Conservation (phyloP, 2,329 filamentous ascomycete species). For the Stachybotrys chlorohalonatus region DNA sequence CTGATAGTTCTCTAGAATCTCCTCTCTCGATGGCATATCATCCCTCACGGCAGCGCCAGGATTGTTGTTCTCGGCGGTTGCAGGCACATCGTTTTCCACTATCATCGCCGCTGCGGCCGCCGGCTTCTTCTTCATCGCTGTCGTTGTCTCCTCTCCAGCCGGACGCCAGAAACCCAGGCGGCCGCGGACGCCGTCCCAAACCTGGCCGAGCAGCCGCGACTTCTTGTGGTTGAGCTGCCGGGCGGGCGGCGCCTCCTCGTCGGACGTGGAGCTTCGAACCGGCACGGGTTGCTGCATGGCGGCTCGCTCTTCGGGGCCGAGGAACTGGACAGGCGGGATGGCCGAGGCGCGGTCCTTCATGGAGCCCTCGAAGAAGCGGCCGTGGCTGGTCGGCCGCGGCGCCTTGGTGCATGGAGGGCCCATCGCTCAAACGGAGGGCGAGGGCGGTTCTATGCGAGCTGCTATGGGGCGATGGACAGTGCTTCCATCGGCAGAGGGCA, state of each 20-base stretch:
- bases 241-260: not conserved
- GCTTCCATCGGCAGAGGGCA: not conserved
- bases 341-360: conserved; percentile 76
- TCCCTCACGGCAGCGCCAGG: not conserved
- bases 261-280: conserved; percentile 1
- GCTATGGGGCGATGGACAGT: not conserved
- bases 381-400: conserved; percentile 23
- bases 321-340: conserved; percentile 59
- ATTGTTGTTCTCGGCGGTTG: not conserved
- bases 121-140: conserved; percentile 4
- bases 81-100: not conserved
- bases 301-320: conserved; percentile 31
- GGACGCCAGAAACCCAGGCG: conserved; percentile 17
- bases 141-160: conserved; percentile 4
- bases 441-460: not conserved
- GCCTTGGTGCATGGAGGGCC: conserved; percentile 18
- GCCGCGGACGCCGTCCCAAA: conserved; percentile 29
- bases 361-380: conserved; percentile 68
- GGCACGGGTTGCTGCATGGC: conserved; percentile 17
- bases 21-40: conserved; percentile 31
- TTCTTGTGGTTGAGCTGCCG: conserved; percentile 9
- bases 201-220: conserved; percentile 22
- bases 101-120: not conserved
- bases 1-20: conserved; percentile 48
- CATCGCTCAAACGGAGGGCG: conserved; percentile 8